A percentile compares a stretch with the other conserved stretches of the same genome.
Conservation (phyloP, 495 filamentous ascomycete genomes). For the Lasiosphaeria ovina region DNA sequence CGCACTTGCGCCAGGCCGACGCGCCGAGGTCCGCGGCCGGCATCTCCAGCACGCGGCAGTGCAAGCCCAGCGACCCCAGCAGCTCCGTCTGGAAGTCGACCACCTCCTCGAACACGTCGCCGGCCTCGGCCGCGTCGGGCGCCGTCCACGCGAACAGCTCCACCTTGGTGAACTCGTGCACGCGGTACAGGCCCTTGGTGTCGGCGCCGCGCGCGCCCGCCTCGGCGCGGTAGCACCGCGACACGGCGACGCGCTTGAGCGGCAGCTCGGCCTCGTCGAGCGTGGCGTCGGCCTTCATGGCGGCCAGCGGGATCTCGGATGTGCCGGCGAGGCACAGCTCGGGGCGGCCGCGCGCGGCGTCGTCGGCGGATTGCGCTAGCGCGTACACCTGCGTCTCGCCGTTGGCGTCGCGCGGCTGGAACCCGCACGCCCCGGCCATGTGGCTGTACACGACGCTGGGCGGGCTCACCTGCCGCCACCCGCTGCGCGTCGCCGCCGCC, state of each 20-base stretch:
- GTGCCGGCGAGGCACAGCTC: conserved; percentile 76
- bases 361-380: conserved; percentile 60
- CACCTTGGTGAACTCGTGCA: conserved; percentile 99
- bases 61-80: conserved; percentile 69
- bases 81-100: conserved; percentile 82
- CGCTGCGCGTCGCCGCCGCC: conserved; percentile 60
- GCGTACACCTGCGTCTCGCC: conserved; percentile 89
- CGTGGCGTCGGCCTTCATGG: conserved; percentile 74
- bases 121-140: conserved; percentile 43
- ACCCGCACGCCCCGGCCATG: conserved; percentile 86
- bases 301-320: conserved; percentile 91
- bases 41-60: conserved; percentile 91
- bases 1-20: conserved; percentile 77
- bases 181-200: conserved; percentile 92
- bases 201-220: conserved; percentile 85
- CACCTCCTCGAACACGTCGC: conserved; percentile 75
- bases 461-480: conserved; percentile 75
- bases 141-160: conserved; percentile 90
- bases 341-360: conserved; percentile 59
- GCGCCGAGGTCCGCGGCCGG: conserved; percentile 84
- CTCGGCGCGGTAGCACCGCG: conserved; percentile 90
- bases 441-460: conserved; percentile 91
- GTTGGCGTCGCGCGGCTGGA: conserved; percentile 85
- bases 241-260: conserved; percentile 74
- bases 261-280: conserved; percentile 57